phyloP scores from a whole-genome alignment of 306 rosid species.

The Prunus campanulata region DNA sequence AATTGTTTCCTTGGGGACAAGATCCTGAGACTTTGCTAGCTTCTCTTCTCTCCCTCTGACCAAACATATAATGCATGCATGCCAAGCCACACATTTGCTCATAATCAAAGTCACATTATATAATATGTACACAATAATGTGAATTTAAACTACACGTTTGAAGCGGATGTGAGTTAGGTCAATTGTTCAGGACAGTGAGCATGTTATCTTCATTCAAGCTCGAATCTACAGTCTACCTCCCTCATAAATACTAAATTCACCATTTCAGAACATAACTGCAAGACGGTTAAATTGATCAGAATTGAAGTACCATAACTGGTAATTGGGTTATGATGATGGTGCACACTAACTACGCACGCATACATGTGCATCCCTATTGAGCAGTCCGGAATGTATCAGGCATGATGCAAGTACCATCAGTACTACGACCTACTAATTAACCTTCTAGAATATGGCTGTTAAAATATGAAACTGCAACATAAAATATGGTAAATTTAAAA shows the following conservation, averaged over 20 bases:
- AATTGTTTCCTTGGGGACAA: constrained; percentile 30
- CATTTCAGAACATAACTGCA: no score
- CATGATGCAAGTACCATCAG: background rate
- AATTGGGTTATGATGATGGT: background rate
- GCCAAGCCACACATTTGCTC: background rate
- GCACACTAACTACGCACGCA: background rate
- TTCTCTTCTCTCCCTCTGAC: constrained; percentile 13
- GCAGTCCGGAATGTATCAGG: background rate
- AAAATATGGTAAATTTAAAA: background rate
- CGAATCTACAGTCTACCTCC: no score
- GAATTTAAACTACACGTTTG: no score
- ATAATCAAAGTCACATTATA: background rate
- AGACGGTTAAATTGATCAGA: background rate
- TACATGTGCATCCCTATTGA: background rate
- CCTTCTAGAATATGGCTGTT: background rate
- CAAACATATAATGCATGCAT: constrained; percentile 24
- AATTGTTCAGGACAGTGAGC: fast-evolving
- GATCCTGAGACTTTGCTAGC: constrained; percentile 15
- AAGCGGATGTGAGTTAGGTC: fast-evolving
- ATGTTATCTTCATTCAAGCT: no score
- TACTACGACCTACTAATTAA: background rate
- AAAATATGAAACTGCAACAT: background rate
- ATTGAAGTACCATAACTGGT: background rate
- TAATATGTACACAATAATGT: no score
- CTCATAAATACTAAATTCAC: no score